Percentiles rank a stretch among this genome's conserved stretches.
These are phyloP conservation scores for Neurospora sp. DNA, from an alignment of 495 filamentous ascomycete genomes.

Conservation along the genomic window DNA sequence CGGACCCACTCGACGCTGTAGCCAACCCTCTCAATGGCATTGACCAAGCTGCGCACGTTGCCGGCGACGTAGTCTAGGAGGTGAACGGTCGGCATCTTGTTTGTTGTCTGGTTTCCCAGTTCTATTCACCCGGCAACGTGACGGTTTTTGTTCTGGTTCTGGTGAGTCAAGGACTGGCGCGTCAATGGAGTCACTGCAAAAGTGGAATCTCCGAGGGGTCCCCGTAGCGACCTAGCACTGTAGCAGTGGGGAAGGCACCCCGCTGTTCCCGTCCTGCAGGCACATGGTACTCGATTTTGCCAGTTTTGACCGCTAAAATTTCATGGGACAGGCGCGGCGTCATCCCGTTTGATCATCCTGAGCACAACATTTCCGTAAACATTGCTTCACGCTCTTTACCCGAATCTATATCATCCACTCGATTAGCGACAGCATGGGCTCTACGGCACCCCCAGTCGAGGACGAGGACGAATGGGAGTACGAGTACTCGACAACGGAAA, in stretches of 20 bases:
- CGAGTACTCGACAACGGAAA: conserved; percentile 47
- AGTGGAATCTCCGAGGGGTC: not conserved
- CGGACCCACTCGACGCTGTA: conserved; percentile 91
- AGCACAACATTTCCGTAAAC: not conserved
- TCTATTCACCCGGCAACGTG: not conserved
- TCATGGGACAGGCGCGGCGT: not conserved
- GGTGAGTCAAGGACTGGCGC: conserved; percentile 13
- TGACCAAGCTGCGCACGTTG: conserved; percentile 89
- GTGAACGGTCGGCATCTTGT: conserved; percentile 78
- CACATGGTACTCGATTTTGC: conserved; percentile 9
- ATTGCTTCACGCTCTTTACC: not conserved
- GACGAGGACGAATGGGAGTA: conserved; percentile 47
- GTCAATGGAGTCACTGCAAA: conserved; percentile 2
- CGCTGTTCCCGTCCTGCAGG: not conserved
- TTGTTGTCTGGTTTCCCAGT: not conserved
- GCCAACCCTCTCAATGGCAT: conserved; percentile 90
- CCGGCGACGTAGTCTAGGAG: conserved; percentile 72
- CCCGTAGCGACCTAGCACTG: not conserved
- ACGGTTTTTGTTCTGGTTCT: not conserved
- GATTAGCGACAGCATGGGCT: not conserved
- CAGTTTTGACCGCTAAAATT: conserved; percentile 18
- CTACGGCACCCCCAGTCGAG: conserved; percentile 11
- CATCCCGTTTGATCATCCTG: not conserved
- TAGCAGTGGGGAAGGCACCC: conserved; percentile 1
- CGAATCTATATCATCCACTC: too few species aligned